Percentiles rank a stretch among this genome's conserved stretches.
phyloP scores from a whole-genome alignment of 2,329 filamentous ascomycete species.

The Anthostomella pinea region DNA sequence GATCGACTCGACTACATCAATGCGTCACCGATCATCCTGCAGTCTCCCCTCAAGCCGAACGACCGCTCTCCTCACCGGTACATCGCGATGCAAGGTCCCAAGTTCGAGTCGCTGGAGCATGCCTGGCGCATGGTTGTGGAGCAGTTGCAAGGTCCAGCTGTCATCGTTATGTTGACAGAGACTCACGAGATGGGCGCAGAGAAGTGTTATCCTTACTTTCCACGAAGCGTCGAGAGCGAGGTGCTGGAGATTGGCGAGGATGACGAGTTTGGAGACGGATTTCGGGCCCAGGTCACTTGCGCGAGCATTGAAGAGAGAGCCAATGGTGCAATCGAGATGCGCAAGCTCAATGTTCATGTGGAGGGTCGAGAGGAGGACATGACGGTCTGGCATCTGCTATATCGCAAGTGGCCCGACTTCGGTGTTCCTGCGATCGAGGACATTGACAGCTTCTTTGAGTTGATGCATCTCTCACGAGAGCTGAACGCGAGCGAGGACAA shows the following conservation, averaged over 20 bases:
- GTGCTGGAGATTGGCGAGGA: slow-evolving; percentile 59
- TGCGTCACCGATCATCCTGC: slow-evolving; percentile 66
- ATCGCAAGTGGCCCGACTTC: slow-evolving; percentile 88
- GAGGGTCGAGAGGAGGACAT: slow-evolving; percentile 39
- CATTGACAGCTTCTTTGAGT: slow-evolving; percentile 63
- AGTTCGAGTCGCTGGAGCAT: slow-evolving; percentile 69
- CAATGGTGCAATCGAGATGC: slow-evolving; percentile 64
- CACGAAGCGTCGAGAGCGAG: slow-evolving; percentile 51
- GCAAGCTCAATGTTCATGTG: slow-evolving; percentile 64
- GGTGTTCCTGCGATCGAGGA: slow-evolving; percentile 71
- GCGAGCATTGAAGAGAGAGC: slow-evolving; percentile 57
- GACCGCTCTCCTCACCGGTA: slow-evolving; percentile 54
- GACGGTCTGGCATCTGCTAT: slow-evolving; percentile 77
- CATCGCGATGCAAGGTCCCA: slow-evolving; percentile 94
- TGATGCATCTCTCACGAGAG: slow-evolving; percentile 65
- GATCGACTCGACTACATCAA: slow-evolving; percentile 78
- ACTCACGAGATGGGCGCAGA: slow-evolving; percentile 73
- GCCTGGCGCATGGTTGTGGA: slow-evolving; percentile 96
- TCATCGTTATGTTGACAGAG: slow-evolving; percentile 93
- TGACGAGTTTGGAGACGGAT: slow-evolving; percentile 63
- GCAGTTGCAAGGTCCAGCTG: slow-evolving; percentile 66
- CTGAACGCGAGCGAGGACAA: slow-evolving; percentile 56
- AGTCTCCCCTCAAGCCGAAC: slow-evolving; percentile 38
- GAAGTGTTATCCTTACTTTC: slow-evolving; percentile 91
- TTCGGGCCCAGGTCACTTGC: slow-evolving; percentile 67